Evolutionary conservation across 176 grass and related monocot genomes (phyloP), one percentile per base, ranked within the genome.

Genomic region (Eleusine coracana): DNA sequence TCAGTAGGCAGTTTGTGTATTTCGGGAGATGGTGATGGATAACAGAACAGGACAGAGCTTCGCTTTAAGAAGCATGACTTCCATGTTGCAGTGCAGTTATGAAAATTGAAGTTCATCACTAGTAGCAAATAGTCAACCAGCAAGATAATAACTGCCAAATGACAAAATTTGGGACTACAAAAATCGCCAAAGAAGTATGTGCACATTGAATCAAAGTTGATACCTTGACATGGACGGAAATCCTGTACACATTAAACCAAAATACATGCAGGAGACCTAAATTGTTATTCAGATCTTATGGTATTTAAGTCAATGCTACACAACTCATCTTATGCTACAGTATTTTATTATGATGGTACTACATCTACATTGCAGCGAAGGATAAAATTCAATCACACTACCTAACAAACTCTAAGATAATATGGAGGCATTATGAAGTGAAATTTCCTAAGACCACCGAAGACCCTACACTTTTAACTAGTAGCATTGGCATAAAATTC

Each of bases 211-310:
- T 63, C 14, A 20, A 46, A 63, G n/a, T 11, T 63, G 56, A 64
- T 64, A 29, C 4, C 11, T 83, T 66, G 71, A 73, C 44, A 83
- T 31, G 41, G 70, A 16, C 15, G 2, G n/a, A 52, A 11, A 71
- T 71, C 29, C 67, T 71, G 29, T 45, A 45, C 14, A 44, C n/a
- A 20, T 27, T 28, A 66, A 74, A 54, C 66, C 27, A 68, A 78
- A 71, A 74, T 66, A 13, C 28, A 6, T 18, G 7, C 3, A 59
- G 40, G 60, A 59, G 23, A 7, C 21, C 25, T 28, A 11, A 56
- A 66, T 21, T 73, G 46, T 44, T 79, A 73, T 23, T 79, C 21
- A 73, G 45, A 56, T 56, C 52, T 56, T 56, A 56, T 20, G 5
- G 52, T 56, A 56, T 56, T 56, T 56, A 56, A 56, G 52, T 56